Evolutionary conservation across 2,329 filamentous ascomycete genomes (phyloP), one percentile per base, ranked within the genome.

Genomic region (Stemphylium lycopersici): DNA sequence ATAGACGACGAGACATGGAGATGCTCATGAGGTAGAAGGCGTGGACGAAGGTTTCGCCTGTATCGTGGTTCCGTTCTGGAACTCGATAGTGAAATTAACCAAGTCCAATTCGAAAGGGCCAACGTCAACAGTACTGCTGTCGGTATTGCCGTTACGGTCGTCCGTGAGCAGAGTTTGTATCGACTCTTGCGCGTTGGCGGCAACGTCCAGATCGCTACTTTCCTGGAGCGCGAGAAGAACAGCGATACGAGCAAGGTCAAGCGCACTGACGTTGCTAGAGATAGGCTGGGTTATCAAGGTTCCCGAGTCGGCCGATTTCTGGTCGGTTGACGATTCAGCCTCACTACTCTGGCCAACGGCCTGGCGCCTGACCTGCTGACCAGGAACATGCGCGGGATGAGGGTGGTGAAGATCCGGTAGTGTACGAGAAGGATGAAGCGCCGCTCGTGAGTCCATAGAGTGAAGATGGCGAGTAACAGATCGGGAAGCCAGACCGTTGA

Each of bases 401-500:
- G 68, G 62, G 7, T 57, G 43, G n/a, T 70, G 59, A 13, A 72
- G 59, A 7, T 62, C 43, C 38, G 69, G 66, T 1, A 71, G 54
- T 2, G 67, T 62, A 7, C 61, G 61, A 13, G 68, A 63, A 20
- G 69, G 60, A 16, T 65, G 58, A 8, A 67, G 47, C 3, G 58
- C 55, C 2, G 49, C 48, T 10, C 62, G 63, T 1, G 69, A 39
- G 22, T 69, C 43, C 36, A 73, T 46, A 7, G 63, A 61, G 5
- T 64, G 56, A 37, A 62, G 52, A n/a, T 34, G 32, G 15, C 48
- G 32, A 6, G 39, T 16, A 6, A 60, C 34, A 6, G 70, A 73
- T 37, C 73, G 69, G 42, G 71, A 70, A 5, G 73, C 65, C 8
- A 75, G 65, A 1, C 74, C 88, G 63, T 90, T 84, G 73, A 97